A percentile compares a stretch with the other conserved stretches of the same genome.
Evolutionary conservation across 169 alveolate genomes (phyloP).

Genomic region (Plasmodium cynomolgi): DNA sequence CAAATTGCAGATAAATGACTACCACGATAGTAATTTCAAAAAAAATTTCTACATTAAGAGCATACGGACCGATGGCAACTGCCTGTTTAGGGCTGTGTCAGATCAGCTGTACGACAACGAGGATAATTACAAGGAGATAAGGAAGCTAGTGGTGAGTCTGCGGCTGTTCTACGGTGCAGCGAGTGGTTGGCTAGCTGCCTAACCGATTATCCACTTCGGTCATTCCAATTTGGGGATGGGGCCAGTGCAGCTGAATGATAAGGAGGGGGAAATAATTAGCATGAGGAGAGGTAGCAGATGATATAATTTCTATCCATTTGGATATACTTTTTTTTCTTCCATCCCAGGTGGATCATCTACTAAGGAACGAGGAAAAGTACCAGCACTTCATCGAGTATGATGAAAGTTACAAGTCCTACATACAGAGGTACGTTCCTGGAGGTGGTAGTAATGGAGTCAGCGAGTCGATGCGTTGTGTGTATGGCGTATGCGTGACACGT

Average conservation of each 20-base stretch:
- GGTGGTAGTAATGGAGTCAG: neutral
- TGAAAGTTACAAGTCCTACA: conserved; percentile 61
- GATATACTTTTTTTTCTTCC: neutral
- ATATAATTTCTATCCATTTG: neutral
- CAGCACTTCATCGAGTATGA: conserved; percentile 49
- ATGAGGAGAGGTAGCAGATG: neutral
- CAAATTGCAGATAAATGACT: conserved; percentile 17
- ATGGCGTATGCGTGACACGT: neutral
- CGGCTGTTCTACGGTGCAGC: neutral
- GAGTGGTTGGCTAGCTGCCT: neutral
- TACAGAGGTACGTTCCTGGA: conserved; percentile 19
- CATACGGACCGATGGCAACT: conserved; percentile 64
- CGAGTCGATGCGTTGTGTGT: neutral
- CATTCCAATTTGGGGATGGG: neutral
- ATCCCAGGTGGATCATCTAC: conserved; percentile 35
- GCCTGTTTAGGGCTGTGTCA: conserved; percentile 60
- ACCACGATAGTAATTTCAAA: conserved; percentile 55
- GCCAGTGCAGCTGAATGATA: neutral
- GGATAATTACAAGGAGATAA: conserved; percentile 57
- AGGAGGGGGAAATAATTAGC: neutral
- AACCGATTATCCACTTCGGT: neutral
- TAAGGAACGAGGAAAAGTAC: conserved; percentile 34
- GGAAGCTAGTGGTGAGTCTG: conserved; percentile 37
- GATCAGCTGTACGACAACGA: conserved; percentile 58
- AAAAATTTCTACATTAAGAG: conserved; percentile 56